Evolutionary conservation across 1,139 yeast genomes (phyloP).

Genomic region (Blastobotrys indianensis): DNA sequence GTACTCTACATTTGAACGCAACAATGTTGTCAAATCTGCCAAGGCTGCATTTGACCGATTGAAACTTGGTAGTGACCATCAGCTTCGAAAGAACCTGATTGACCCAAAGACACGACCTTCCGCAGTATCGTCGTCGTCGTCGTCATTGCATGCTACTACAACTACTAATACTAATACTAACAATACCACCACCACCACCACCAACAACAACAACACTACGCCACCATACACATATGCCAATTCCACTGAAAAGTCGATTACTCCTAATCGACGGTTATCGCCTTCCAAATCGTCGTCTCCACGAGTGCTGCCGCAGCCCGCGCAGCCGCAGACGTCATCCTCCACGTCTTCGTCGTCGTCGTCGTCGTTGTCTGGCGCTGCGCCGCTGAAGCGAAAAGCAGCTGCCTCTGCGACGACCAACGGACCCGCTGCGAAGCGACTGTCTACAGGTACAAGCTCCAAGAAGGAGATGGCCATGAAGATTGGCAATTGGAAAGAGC

Average conservation of each 20-base stretch:
- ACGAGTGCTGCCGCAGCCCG: conserved; percentile 4
- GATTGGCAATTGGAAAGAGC: conserved; percentile 20
- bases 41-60: conserved; percentile 31
- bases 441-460: conserved; percentile 14
- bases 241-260: conserved; percentile 11
- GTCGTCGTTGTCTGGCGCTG: conserved; percentile 14
- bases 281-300: conserved; percentile 1
- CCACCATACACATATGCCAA: conserved; percentile 11
- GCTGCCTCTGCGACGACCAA: conserved; percentile 17
- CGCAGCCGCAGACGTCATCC: conserved; percentile 16
- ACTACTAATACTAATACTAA: conserved; percentile 4
- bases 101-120: conserved; percentile 17
- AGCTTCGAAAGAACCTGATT: conserved; percentile 28
- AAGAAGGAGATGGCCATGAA: neutral
- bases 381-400: conserved; percentile 16
- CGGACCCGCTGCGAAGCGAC: conserved; percentile 13
- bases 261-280: neutral
- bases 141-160: conserved; percentile 6
- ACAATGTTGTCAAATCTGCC: conserved; percentile 28
- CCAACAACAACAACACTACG: neutral
- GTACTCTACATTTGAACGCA: conserved; percentile 31
- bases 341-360: conserved; percentile 16
- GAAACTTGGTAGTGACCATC: conserved; percentile 27
- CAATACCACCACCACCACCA: conserved; percentile 1
- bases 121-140: conserved; percentile 3